These are phyloP conservation scores for Babjeviella inositovora DNA, from an alignment of 805 yeast species.

Conservation along the genomic window DNA sequence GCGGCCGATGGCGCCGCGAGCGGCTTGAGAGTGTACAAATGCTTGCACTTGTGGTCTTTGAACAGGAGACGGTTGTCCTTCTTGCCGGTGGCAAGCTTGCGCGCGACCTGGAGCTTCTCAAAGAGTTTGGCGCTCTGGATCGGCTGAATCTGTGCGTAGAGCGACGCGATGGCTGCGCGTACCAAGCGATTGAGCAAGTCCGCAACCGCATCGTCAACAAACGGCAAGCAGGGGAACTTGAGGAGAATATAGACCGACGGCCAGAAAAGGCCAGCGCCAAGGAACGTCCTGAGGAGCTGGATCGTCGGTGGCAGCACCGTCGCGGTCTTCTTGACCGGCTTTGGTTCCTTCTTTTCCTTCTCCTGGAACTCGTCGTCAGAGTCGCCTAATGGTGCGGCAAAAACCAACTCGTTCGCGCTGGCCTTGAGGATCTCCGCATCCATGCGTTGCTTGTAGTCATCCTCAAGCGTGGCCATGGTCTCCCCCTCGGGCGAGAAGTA, in stretches of 20 bases:
- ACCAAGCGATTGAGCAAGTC: conserved; percentile 31
- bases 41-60: conserved; percentile 1
- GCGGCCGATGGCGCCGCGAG: conserved; percentile 1
- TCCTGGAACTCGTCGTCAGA: conserved; percentile 37
- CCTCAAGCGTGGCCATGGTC: conserved; percentile 17
- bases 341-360: conserved; percentile 2
- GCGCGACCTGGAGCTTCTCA: conserved; percentile 2
- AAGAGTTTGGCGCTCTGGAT: conserved; percentile 6
- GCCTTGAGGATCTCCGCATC: conserved; percentile 45
- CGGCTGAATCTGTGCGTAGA: conserved; percentile 13
- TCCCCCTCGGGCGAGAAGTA: conserved; percentile 36
- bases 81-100: conserved; percentile 8
- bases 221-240: conserved; percentile 44
- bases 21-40: conserved; percentile 2
- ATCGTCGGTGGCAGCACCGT: conserved; percentile 15
- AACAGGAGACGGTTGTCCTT: conserved; percentile 5
- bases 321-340: conserved; percentile 3
- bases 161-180: conserved; percentile 29
- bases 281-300: conserved; percentile 30
- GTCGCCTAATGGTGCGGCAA: conserved; percentile 70
- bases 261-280: conserved; percentile 44
- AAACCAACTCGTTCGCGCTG: conserved; percentile 63
- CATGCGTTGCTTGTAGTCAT: conserved; percentile 22
- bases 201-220: conserved; percentile 31
- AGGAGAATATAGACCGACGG: conserved; percentile 45